phyloP scores from a whole-genome alignment of 768 basidiomycete species.

The Scleroderma citrinum region DNA sequence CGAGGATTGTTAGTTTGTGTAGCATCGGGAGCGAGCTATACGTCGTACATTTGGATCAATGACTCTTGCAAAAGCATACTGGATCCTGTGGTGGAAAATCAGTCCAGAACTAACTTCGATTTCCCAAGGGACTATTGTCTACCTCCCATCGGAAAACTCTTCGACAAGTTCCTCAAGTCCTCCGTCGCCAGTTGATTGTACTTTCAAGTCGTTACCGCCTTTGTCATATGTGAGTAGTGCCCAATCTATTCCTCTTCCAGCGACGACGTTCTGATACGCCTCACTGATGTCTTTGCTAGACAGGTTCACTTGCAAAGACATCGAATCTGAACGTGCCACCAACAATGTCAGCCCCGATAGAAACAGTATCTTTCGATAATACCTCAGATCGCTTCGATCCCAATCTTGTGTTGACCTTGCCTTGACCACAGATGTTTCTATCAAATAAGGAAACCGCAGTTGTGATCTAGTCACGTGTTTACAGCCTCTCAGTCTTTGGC shows the following conservation, averaged over 20 bases:
- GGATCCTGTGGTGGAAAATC: slow-evolving; percentile 52
- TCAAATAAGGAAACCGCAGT: background rate
- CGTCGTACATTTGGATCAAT: slow-evolving; percentile 72
- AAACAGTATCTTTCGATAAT: background rate
- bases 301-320: slow-evolving; percentile 80
- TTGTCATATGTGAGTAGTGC: slow-evolving; percentile 75
- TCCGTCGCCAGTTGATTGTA: slow-evolving; percentile 80
- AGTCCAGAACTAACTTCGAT: slow-evolving; percentile 2
- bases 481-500: too few relatives aligned
- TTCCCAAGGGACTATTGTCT: slow-evolving; percentile 17
- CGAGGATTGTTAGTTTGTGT: background rate
- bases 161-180: slow-evolving; percentile 89
- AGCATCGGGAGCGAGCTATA: background rate
- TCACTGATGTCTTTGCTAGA: slow-evolving; percentile 64
- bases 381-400: background rate
- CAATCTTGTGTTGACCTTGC: background rate
- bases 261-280: slow-evolving; percentile 72
- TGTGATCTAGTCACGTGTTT: background rate
- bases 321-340: slow-evolving; percentile 20
- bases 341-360: background rate
- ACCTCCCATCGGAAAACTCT: slow-evolving; percentile 94
- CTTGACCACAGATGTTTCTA: background rate
- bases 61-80: slow-evolving; percentile 87
- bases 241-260: slow-evolving; percentile 67
- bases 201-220: slow-evolving; percentile 80